Percentiles rank a stretch among this genome's conserved stretches.
phyloP scores from a whole-genome alignment of 2,329 filamentous ascomycete genomes.

The Botrytis galanthina region DNA sequence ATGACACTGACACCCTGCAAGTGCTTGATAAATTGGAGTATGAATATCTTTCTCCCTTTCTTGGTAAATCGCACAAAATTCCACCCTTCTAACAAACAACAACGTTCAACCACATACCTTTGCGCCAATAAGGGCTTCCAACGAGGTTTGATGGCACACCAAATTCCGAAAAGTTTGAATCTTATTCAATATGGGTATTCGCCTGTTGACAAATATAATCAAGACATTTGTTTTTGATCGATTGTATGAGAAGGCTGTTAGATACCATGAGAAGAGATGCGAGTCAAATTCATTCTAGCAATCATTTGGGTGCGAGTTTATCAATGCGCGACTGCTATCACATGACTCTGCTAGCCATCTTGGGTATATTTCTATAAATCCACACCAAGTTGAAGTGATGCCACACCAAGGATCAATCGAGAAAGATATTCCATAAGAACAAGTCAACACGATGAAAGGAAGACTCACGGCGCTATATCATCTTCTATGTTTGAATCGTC shows the following conservation, averaged over 20 bases:
- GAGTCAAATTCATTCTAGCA: not conserved
- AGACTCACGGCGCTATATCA: not conserved
- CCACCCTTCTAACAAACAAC: not conserved
- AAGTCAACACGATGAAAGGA: not conserved
- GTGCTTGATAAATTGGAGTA: not conserved
- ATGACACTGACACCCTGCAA: not conserved
- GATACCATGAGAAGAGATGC: not conserved
- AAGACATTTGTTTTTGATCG: not conserved
- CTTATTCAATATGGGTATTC: not conserved
- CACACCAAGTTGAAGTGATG: not conserved
- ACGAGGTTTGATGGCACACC: not conserved
- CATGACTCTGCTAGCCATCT: not conserved
- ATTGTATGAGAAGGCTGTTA: not conserved
- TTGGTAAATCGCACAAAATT: not conserved
- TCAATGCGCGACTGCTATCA: not conserved
- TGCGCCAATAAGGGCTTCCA: not conserved
- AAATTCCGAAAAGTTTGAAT: not conserved
- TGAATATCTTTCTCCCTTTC: not conserved
- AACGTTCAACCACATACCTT: not conserved
- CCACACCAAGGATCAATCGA: not conserved
- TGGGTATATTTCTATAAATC: not conserved
- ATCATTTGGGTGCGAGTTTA: not conserved
- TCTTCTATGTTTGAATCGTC: not conserved
- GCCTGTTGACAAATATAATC: not conserved
- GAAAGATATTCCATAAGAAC: not conserved